These are phyloP conservation scores for Kwoniella dendrophila DNA, from an alignment of 768 basidiomycete species.

Conservation along the genomic window DNA sequence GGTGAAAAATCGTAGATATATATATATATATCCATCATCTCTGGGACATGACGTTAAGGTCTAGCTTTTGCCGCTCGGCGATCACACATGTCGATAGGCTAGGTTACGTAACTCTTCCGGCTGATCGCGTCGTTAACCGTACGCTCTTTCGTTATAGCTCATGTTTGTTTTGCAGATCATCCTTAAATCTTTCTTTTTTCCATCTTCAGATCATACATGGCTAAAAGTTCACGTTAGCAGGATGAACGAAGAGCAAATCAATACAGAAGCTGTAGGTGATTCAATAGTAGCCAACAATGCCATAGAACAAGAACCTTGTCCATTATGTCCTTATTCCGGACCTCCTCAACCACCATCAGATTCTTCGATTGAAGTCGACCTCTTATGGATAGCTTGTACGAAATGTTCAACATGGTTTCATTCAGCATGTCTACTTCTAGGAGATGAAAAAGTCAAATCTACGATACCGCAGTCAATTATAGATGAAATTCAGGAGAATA, in stretches of 20 bases:
- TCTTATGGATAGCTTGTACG: constrained; percentile 49
- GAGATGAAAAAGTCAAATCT: constrained; percentile 17
- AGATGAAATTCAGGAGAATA: constrained; percentile 17
- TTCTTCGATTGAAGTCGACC: constrained; percentile 3
- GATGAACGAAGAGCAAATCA: neutral
- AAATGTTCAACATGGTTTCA: constrained; percentile 52
- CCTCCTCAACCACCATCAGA: constrained; percentile 21
- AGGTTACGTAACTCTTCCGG: no score
- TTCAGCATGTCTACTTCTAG: constrained; percentile 39
- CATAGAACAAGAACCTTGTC: constrained; percentile 17
- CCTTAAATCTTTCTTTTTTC: no score
- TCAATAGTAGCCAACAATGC: neutral
- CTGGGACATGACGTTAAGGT: no score
- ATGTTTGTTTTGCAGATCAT: no score
- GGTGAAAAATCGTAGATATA: no score
- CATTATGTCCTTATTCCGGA: constrained; percentile 28
- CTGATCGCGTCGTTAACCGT: no score
- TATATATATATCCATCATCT: no score
- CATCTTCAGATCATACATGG: no score
- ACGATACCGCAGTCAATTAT: constrained; percentile 33
- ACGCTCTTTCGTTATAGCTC: no score
- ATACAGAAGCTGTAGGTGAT: neutral
- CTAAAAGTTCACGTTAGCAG: no score
- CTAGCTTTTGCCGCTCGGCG: no score
- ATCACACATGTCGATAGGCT: no score